Percentiles rank a stretch among this genome's conserved stretches.
Evolutionary conservation across 1,284 basidiomycete species (phyloP).

Genomic region (Heliocybe sulcata): DNA sequence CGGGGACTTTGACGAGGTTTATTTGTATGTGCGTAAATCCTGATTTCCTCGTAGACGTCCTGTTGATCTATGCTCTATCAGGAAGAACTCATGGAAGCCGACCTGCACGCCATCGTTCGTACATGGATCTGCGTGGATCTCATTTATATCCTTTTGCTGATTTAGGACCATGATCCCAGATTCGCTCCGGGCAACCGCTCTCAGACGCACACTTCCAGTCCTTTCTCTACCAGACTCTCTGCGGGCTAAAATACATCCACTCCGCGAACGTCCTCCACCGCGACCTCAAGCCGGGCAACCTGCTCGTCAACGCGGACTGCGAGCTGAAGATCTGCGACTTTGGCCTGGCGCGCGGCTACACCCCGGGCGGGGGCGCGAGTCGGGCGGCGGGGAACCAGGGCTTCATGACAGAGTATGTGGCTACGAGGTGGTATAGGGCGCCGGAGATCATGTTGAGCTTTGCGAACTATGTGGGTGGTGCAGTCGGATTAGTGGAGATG

Average conservation of each 20-base stretch:
- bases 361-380: constrained; percentile 57
- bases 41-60: constrained; percentile 1
- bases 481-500: background rate
- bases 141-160: too few species aligned
- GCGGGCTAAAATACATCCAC: constrained; percentile 98
- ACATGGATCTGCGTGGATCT: too few species aligned
- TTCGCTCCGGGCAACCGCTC: constrained; percentile 94
- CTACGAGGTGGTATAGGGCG: constrained; percentile 95
- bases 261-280: constrained; percentile 97
- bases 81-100: constrained; percentile 99
- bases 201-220: constrained; percentile 99
- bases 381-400: constrained; percentile 78
- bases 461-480: constrained; percentile 79
- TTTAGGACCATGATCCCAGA: too few species aligned
- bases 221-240: constrained; percentile 98
- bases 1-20: constrained; percentile 92
- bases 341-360: constrained; percentile 94
- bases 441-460: constrained; percentile 98
- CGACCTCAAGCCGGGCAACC: constrained; percentile 94
- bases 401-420: constrained; percentile 99
- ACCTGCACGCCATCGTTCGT: constrained; percentile 94
- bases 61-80: constrained; percentile 19
- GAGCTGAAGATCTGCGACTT: constrained; percentile 99
- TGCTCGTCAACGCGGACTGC: constrained; percentile 98
- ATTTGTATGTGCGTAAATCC: constrained; percentile 68